Evolutionary conservation across 23 red algal genomes (phyloP), one percentile per base, ranked within the genome.

Genomic region (Gracilaria domingensis): DNA sequence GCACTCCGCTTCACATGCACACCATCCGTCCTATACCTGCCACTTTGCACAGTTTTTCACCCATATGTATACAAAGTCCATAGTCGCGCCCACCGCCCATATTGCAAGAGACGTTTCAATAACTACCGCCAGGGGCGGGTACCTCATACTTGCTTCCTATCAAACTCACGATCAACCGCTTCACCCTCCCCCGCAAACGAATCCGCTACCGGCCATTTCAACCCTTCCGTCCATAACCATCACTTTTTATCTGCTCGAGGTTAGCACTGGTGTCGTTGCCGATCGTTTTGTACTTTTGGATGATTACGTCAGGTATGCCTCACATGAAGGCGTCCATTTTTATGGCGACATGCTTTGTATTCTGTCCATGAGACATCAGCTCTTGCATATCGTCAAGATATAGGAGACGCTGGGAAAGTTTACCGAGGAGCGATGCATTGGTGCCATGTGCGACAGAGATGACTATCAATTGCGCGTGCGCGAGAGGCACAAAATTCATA

Each of bases 271-370:
- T 55, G 33, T 14, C 24, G 58, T 96, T 35, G 65, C 23, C 23
- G 95, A 96, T 62, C 81, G 79, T 42, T 92, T 65, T 55, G 79
- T 75, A 21, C 71, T 96, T 29, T 24, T 38, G 12, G 58, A 96
- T 88, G 95, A 96, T 71, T 93, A 56, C 42, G 89, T 96, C 39
- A 64, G 45, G 5, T 56, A 93, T 29, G 89, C 88, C 29, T 66
- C 54, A 26, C 95, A 96, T 65, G 80, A 38, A 11, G 95, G 89
- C 16, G 89, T 96, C 4, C 81, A 92, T 57, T 62, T 96, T 21
- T 49, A 84, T n/a, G 95, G 73, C 26, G 89, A 96, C 62, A 76
- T 83, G 51, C 79, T 96, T 34, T 86, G 82, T 34, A 82, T 96
- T 30, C 58, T 96, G 35, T 85, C 80, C 35, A 73, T 89, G 33